A percentile compares a stretch with the other conserved stretches of the same genome.
Evolutionary conservation across 768 basidiomycete species (phyloP).

Genomic region (Agrocybe praecox): DNA sequence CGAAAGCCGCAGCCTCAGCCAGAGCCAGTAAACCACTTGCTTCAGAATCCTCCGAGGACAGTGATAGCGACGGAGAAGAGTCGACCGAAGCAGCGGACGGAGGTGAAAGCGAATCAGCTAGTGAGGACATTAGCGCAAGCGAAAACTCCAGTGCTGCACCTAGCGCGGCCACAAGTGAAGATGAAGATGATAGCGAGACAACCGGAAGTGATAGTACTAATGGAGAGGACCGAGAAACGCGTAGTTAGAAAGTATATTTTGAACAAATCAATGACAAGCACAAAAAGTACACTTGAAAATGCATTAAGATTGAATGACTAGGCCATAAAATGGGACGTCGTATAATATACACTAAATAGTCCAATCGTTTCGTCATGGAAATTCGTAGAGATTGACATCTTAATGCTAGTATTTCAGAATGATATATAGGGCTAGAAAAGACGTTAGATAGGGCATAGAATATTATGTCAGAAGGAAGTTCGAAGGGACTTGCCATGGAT

Average conservation of each 20-base stretch:
- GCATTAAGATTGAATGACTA: neutral
- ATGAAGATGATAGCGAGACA: slow-evolving; percentile 9
- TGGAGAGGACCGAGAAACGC: neutral
- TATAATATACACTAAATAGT: slow-evolving; percentile 7
- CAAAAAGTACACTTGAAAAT: neutral
- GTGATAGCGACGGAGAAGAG: slow-evolving; percentile 15
- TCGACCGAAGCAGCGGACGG: slow-evolving; percentile 19
- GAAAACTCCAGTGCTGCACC: slow-evolving; percentile 20
- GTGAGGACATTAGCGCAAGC: slow-evolving; percentile 23
- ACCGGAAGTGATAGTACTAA: slow-evolving; percentile 1
- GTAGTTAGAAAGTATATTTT: neutral
- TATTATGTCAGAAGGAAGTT: neutral
- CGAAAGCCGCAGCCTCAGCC: neutral
- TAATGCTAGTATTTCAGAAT: slow-evolving; percentile 68
- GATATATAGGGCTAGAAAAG: slow-evolving; percentile 68
- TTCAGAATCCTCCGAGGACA: slow-evolving; percentile 13
- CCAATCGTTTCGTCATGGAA: slow-evolving; percentile 2
- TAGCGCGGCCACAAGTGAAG: slow-evolving; percentile 8
- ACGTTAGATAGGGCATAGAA: neutral
- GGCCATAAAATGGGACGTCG: slow-evolving; percentile 1
- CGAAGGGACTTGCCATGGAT: slow-evolving; percentile 54
- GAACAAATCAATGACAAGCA: neutral
- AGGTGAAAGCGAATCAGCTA: slow-evolving; percentile 22
- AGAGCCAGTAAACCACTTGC: neutral
- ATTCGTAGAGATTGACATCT: neutral